Evolutionary conservation across 2,329 filamentous ascomycete species (phyloP), one percentile per base, ranked within the genome.

Genomic region (Aspergillus neotritici): DNA sequence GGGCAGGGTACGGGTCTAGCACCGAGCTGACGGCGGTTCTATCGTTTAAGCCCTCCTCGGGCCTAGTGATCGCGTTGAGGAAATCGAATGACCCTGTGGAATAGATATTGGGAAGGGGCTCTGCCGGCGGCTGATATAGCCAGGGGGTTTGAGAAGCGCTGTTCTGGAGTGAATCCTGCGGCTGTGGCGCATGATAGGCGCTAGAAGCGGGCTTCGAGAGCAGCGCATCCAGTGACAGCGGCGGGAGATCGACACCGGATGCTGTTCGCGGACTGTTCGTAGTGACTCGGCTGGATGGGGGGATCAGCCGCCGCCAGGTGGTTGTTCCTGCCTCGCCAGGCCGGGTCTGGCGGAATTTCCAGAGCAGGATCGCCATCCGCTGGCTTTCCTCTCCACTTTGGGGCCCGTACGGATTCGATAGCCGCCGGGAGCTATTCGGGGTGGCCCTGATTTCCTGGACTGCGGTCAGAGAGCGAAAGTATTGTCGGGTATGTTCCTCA

Each of bases 311-410:
- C 45, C 66, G 62, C 71, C 71, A 74, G 11, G 66, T 70, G 2
- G 70, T 72, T 2, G 63, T 68, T 25, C 68, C 69, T 16, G 64
- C 63, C 43, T 69, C 62, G 5, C 59, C 60, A 12, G 58, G 55
- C 5, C 58, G 54, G n/a, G 67, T 68, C 50, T 70, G 64, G 5
- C 65, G 66, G 53, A 74, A 74, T 40, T 66, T 70, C 71, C 71
- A 74, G 13, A 71, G 58, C 11, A 74, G 46, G 34, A 73, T 62
- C 2, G 68, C 68, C 58, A 71, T 66, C 17, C 66, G 58, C 48
- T 66, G 64, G 33, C 60, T 58, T 34, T 64, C 57, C 13, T 58
- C 57, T 10, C 47, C 49, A 2, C 54, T 37, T n/a, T 55, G 52
- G 8, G 47, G 42, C 30, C 52, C 48, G 43, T 57, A 60, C 28